phyloP scores from a whole-genome alignment of 2,329 filamentous ascomycete genomes.

The Arachnomyces sp. region DNA sequence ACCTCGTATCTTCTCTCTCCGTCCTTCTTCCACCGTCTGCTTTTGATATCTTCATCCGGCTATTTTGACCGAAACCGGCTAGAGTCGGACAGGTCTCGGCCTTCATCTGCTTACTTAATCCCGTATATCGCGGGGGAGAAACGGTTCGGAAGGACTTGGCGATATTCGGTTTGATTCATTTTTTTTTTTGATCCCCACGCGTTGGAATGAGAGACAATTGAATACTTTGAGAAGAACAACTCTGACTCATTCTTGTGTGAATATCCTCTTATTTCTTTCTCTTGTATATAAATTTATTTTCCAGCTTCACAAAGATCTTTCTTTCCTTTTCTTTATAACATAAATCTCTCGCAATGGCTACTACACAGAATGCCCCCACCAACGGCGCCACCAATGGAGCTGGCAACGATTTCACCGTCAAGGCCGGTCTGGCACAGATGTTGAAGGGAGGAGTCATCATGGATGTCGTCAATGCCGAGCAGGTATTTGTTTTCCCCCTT shows the following conservation, averaged over 20 bases:
- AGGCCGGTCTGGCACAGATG: slow-evolving; percentile 94
- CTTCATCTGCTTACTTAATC: not conserved
- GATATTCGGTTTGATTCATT: slow-evolving; percentile 3
- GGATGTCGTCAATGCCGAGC: slow-evolving; percentile 91
- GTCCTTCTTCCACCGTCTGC: no score
- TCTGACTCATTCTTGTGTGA: slow-evolving; percentile 5
- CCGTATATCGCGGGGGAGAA: not conserved
- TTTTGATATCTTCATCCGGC: no score
- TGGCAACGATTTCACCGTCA: slow-evolving; percentile 67
- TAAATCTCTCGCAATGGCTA: slow-evolving; percentile 25
- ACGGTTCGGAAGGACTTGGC: no score
- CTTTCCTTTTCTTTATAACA: no score
- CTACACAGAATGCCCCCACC: slow-evolving; percentile 25
- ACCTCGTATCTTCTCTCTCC: no score
- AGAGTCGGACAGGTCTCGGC: slow-evolving; percentile 1
- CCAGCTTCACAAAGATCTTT: not conserved
- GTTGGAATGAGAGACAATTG: not conserved
- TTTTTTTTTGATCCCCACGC: slow-evolving; percentile 7
- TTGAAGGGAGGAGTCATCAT: slow-evolving; percentile 99
- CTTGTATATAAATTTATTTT: not conserved
- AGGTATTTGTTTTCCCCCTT: slow-evolving; percentile 39
- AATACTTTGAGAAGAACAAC: no score
- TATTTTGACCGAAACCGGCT: no score
- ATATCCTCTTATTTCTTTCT: slow-evolving; percentile 4
- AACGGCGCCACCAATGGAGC: slow-evolving; percentile 37